A percentile compares a stretch with the other conserved stretches of the same genome.
These are phyloP conservation scores for Aureobasidium sp. DNA, from an alignment of 2,329 filamentous ascomycete genomes.

Conservation along the genomic window DNA sequence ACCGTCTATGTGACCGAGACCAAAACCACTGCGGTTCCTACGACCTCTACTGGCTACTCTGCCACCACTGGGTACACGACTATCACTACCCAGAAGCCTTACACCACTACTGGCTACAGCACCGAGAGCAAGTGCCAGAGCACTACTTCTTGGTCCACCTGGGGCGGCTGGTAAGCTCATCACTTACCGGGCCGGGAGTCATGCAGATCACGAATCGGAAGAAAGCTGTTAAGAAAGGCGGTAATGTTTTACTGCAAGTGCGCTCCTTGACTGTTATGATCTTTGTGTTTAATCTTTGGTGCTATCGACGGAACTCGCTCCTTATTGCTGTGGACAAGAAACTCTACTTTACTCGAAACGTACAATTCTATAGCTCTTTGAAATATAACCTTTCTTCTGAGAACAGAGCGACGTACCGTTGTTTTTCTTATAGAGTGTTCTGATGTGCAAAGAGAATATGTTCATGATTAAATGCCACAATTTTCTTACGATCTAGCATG, in stretches of 20 bases:
- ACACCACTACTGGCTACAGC: not conserved
- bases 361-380: not conserved
- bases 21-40: not conserved
- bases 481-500: too few relatives aligned
- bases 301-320: not conserved
- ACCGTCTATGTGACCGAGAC: not conserved
- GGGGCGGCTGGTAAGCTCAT: not conserved
- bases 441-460: too few relatives aligned
- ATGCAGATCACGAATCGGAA: not conserved
- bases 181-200: too few relatives aligned
- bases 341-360: not conserved
- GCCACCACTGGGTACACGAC: conserved; percentile 5
- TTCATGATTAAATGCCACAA: too few relatives aligned
- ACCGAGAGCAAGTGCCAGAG: not conserved
- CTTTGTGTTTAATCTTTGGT: not conserved
- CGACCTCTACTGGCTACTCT: not conserved
- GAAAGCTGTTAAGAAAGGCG: not conserved
- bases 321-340: not conserved
- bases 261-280: not conserved
- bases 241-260: not conserved
- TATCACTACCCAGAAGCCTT: conserved; percentile 3
- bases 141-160: conserved; percentile 7
- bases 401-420: not conserved
- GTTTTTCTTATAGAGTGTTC: too few relatives aligned
- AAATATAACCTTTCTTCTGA: not conserved